Conservation (phyloP, 2,329 filamentous ascomycete genomes). For the Albifimbria verrucaria region DNA sequence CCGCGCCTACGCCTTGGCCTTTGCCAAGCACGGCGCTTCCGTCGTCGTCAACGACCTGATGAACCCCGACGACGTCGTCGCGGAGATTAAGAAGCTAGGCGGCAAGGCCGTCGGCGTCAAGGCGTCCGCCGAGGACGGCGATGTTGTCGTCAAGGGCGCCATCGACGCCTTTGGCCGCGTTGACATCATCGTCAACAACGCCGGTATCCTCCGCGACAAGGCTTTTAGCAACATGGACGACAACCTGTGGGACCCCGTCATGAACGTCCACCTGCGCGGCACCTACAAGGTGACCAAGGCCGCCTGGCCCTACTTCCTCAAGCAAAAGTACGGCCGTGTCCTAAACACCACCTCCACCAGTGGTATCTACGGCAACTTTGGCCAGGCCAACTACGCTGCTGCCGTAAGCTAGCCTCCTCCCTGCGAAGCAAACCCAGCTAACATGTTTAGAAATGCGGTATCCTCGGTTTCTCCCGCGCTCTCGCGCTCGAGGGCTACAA, state of each 20-base stretch:
- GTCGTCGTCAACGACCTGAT: conserved; percentile 95
- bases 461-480: conserved; percentile 91
- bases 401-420: conserved; percentile 54
- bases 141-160: conserved; percentile 84
- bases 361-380: conserved; percentile 98
- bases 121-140: conserved; percentile 89
- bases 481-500: conserved; percentile 91
- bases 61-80: conserved; percentile 85
- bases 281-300: conserved; percentile 98
- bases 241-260: conserved; percentile 83
- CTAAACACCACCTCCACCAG: conserved; percentile 96
- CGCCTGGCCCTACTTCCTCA: conserved; percentile 94
- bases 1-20: conserved; percentile 83
- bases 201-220: conserved; percentile 96
- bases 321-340: conserved; percentile 97
- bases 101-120: conserved; percentile 92
- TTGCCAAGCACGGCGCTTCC: conserved; percentile 77
- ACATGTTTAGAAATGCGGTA: conserved; percentile 71
- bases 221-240: conserved; percentile 98
- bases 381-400: conserved; percentile 95
- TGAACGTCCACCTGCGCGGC: conserved; percentile 88
- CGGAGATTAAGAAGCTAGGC: conserved; percentile 86
- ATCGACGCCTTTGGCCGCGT: conserved; percentile 92
- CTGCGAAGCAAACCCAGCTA: conserved; percentile 8
- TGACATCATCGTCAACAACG: conserved; percentile 96